Evolutionary conservation across 352 stramenopile genomes (phyloP).

Genomic region (Pythium biforme): DNA sequence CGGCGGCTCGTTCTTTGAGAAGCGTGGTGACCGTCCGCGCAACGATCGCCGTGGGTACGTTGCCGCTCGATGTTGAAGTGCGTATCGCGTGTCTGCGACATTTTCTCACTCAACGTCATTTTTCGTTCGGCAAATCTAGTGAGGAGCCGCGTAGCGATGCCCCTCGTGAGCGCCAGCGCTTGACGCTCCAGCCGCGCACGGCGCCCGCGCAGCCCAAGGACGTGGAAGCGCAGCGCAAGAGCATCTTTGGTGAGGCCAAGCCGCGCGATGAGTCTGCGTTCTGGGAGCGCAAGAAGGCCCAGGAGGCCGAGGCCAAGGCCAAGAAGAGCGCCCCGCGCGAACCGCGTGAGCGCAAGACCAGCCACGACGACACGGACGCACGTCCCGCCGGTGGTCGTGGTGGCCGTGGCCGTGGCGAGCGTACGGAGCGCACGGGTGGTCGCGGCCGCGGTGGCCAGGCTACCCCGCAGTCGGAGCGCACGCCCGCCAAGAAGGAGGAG

Average conservation of each 20-base stretch:
- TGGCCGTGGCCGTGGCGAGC: slow-evolving; percentile 40
- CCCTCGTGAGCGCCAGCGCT: slow-evolving; percentile 50
- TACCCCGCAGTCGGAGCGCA: slow-evolving; percentile 16
- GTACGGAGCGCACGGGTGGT: slow-evolving; percentile 33
- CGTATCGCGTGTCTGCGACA: slow-evolving; percentile 7
- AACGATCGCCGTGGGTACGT: slow-evolving; percentile 23
- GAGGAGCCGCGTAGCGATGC: slow-evolving; percentile 13
- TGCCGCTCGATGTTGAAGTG: slow-evolving; percentile 29
- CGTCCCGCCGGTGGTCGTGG: slow-evolving; percentile 28
- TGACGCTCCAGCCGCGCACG: slow-evolving; percentile 60
- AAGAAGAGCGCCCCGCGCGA: slow-evolving; percentile 11
- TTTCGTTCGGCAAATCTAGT: background rate
- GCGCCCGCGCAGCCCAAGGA: slow-evolving; percentile 33
- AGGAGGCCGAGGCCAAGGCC: slow-evolving; percentile 25
- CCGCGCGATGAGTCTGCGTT: slow-evolving; percentile 71
- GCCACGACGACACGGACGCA: slow-evolving; percentile 39
- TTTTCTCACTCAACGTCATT: background rate
- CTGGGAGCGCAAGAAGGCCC: slow-evolving; percentile 58
- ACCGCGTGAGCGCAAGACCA: slow-evolving; percentile 35
- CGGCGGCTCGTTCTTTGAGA: slow-evolving; percentile 48
- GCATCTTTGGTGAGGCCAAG: slow-evolving; percentile 86
- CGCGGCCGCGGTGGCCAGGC: slow-evolving; percentile 20
- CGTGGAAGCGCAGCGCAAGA: slow-evolving; percentile 41
- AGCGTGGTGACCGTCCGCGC: slow-evolving; percentile 32
- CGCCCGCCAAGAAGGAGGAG: slow-evolving; percentile 26